Percentiles rank a stretch among this genome's conserved stretches.
Evolutionary conservation across 1,139 yeast species (phyloP).

Genomic region (Suhomyces panamericanus): DNA sequence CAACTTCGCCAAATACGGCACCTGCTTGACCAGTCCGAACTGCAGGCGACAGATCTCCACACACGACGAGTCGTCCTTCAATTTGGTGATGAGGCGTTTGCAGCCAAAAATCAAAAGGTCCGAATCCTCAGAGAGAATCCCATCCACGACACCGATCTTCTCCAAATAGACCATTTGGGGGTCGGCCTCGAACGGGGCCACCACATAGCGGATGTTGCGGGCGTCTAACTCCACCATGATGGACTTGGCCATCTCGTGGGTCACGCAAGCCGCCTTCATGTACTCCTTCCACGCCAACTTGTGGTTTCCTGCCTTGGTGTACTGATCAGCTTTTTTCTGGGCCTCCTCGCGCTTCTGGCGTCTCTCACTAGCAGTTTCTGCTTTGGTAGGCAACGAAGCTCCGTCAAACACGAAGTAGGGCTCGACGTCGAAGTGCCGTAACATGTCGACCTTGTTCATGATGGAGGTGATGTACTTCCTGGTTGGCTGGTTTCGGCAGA

Average conservation of each 20-base stretch:
- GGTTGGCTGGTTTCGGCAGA: constrained; percentile 73
- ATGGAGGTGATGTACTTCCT: constrained; percentile 61
- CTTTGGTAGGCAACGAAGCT: constrained; percentile 77
- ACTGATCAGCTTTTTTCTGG: constrained; percentile 52
- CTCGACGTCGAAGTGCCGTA: constrained; percentile 65
- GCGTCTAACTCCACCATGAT: constrained; percentile 70
- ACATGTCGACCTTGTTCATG: constrained; percentile 63
- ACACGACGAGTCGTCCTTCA: constrained; percentile 75
- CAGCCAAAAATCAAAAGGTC: constrained; percentile 93
- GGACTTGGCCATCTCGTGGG: constrained; percentile 88
- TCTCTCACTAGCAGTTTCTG: constrained; percentile 69
- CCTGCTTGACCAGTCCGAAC: constrained; percentile 46
- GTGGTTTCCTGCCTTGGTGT: constrained; percentile 51
- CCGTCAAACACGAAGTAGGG: constrained; percentile 97
- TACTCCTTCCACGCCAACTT: constrained; percentile 66
- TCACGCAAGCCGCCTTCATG: constrained; percentile 81
- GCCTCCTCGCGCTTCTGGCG: constrained; percentile 57
- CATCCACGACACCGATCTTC: constrained; percentile 71
- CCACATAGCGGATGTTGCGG: constrained; percentile 67
- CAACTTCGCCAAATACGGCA: constrained; percentile 48
- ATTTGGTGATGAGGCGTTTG: constrained; percentile 68
- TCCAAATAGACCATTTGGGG: constrained; percentile 94
- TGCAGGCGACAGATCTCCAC: constrained; percentile 62
- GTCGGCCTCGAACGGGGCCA: constrained; percentile 98
- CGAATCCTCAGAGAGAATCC: constrained; percentile 91